Conservation (phyloP, 83 land plant species). For the Diphasiastrum complanatum region DNA sequence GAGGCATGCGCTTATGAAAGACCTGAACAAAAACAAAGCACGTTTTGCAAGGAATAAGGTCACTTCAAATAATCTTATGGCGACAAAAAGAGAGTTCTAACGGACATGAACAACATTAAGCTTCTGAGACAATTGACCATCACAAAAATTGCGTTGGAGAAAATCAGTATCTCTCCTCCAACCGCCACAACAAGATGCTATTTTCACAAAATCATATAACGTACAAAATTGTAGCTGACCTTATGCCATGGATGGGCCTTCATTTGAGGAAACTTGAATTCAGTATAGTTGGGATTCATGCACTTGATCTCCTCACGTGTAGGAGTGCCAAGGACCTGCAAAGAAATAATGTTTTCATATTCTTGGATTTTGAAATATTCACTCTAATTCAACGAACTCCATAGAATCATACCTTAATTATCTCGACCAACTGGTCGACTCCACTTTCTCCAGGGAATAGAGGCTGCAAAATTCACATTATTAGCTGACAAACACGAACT, state of each 20-base stretch:
- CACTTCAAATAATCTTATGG: too few relatives aligned
- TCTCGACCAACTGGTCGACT: constrained; percentile 25
- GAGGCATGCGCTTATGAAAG: constrained; percentile 27
- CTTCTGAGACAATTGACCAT: too few relatives aligned
- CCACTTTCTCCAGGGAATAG: constrained; percentile 28
- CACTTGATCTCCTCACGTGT: constrained; percentile 31
- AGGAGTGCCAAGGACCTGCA: constrained; percentile 26
- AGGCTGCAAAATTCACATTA: too few relatives aligned
- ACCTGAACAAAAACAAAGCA: constrained; percentile 16
- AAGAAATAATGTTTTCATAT: neutral
- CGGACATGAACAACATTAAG: too few relatives aligned
- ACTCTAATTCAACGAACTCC: neutral
- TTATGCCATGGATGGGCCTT: constrained; percentile 28
- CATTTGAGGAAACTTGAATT: constrained; percentile 29
- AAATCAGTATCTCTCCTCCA: too few relatives aligned
- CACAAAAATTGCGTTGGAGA: too few relatives aligned
- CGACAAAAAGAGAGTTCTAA: too few relatives aligned
- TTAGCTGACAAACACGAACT: too few relatives aligned
- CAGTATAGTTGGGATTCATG: constrained; percentile 28
- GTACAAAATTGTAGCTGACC: too few relatives aligned
- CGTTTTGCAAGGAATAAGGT: too few relatives aligned
- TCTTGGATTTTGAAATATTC: neutral
- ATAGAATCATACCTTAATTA: constrained; percentile 15
- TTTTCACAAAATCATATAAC: too few relatives aligned
- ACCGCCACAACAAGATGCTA: too few relatives aligned